These are phyloP conservation scores for Fagus sylvatica DNA, from an alignment of 306 rosid genomes.

Conservation along the genomic window DNA sequence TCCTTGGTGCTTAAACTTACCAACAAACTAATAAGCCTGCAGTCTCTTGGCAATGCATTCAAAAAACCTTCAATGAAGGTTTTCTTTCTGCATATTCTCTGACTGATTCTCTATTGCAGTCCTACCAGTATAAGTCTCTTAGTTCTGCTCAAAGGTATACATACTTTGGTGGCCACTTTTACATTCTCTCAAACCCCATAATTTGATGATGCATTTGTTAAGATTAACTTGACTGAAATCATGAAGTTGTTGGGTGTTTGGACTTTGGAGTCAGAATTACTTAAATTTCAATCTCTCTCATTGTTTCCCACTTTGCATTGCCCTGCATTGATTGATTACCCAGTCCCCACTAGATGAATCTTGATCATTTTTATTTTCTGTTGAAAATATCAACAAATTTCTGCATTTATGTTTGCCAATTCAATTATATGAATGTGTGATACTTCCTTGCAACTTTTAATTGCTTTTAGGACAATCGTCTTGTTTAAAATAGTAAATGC, in stretches of 20 bases:
- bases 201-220: neutral
- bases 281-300: neutral
- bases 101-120: neutral
- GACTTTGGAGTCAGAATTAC: neutral
- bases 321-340: neutral
- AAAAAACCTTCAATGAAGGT: neutral
- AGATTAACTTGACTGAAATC: neutral
- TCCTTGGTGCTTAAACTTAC: neutral
- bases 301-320: neutral
- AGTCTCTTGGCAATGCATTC: neutral
- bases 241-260: neutral
- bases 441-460: neutral
- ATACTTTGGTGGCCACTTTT: neutral
- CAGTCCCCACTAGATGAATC: neutral
- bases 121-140: neutral
- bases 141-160: neutral
- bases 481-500: neutral
- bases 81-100: neutral
- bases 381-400: neutral
- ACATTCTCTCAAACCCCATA: neutral
- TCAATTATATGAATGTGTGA: neutral
- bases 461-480: neutral
- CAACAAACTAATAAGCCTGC: neutral
- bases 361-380: neutral
- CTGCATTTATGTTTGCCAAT: neutral